Conservation (phyloP, 202 grass and related monocot genomes). For the Digitaria exilis region DNA sequence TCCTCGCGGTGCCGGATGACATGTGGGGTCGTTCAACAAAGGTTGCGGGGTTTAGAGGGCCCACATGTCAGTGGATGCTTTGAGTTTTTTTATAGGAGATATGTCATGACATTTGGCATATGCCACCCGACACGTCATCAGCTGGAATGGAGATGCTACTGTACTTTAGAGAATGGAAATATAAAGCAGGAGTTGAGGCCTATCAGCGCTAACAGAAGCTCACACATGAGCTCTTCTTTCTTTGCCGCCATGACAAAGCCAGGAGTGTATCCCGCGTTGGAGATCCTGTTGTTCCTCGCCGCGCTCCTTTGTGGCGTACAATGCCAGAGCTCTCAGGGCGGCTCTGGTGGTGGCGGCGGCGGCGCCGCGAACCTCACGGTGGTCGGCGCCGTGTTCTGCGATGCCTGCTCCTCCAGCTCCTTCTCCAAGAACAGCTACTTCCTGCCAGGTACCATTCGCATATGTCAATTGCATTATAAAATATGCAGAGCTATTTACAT, state of each 20-base stretch:
- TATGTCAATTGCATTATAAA: neutral
- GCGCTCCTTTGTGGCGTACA: slow-evolving; percentile 35
- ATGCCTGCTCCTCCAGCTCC: slow-evolving; percentile 71
- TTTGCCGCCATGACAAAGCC: slow-evolving; percentile 15
- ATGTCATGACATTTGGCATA: neutral
- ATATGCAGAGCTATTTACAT: neutral
- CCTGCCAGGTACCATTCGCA: slow-evolving; percentile 56
- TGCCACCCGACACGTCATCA: neutral
- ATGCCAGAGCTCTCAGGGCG: slow-evolving; percentile 32
- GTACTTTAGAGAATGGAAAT: neutral
- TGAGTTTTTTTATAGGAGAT: neutral
- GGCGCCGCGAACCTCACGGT: slow-evolving; percentile 64
- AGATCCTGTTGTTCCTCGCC: slow-evolving; percentile 6
- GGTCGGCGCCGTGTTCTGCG: slow-evolving; percentile 83
- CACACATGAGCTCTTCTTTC: slow-evolving; percentile 21
- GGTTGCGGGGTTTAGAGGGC: neutral
- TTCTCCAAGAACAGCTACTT: slow-evolving; percentile 90
- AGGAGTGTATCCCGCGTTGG: neutral
- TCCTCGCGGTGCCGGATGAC: neutral
- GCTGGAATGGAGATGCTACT: slow-evolving; percentile 6
- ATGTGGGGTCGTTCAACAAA: neutral
- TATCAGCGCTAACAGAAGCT: slow-evolving; percentile 6
- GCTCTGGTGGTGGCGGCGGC: neutral
- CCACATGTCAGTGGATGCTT: neutral
- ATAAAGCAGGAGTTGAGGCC: slow-evolving; percentile 20